Evolutionary conservation across 148 eudicot species (phyloP).

Genomic region (Rhododendron ferrugineum): DNA sequence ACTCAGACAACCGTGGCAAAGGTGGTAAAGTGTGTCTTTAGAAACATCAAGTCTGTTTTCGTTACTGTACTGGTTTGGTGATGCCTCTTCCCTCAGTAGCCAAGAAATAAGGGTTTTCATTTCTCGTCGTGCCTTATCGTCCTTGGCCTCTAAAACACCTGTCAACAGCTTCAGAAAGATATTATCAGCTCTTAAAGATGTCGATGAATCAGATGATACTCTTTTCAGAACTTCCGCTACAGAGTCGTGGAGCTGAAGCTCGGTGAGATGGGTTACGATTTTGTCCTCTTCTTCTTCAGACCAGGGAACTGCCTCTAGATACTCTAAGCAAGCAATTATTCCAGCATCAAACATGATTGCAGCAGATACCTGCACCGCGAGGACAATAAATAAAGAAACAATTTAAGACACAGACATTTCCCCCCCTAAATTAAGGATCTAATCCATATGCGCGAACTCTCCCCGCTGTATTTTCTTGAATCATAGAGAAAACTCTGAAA

Average conservation of each 20-base stretch:
- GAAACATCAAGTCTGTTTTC: slow-evolving; percentile 52
- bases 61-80: slow-evolving; percentile 17
- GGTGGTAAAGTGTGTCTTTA: slow-evolving; percentile 55
- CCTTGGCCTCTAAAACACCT: slow-evolving; percentile 76
- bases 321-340: slow-evolving; percentile 65
- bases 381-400: background rate
- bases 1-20: slow-evolving; percentile 81
- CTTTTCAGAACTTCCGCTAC: slow-evolving; percentile 61
- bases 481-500: background rate
- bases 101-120: slow-evolving; percentile 64
- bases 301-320: slow-evolving; percentile 90
- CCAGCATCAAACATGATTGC: slow-evolving; percentile 81
- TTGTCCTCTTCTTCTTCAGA: slow-evolving; percentile 79
- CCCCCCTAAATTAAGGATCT: background rate
- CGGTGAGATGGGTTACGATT: slow-evolving; percentile 52
- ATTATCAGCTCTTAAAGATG: slow-evolving; percentile 54
- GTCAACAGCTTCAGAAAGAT: slow-evolving; percentile 55
- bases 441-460: background rate
- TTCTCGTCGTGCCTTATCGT: slow-evolving; percentile 80
- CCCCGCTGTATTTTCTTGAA: background rate
- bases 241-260: slow-evolving; percentile 58
- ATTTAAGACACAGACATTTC: background rate
- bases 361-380: slow-evolving; percentile 54
- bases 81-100: slow-evolving; percentile 58
- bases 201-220: slow-evolving; percentile 57